Conservation (phyloP, 2,329 filamentous ascomycete genomes). For the Botryosphaeria dothidea region DNA sequence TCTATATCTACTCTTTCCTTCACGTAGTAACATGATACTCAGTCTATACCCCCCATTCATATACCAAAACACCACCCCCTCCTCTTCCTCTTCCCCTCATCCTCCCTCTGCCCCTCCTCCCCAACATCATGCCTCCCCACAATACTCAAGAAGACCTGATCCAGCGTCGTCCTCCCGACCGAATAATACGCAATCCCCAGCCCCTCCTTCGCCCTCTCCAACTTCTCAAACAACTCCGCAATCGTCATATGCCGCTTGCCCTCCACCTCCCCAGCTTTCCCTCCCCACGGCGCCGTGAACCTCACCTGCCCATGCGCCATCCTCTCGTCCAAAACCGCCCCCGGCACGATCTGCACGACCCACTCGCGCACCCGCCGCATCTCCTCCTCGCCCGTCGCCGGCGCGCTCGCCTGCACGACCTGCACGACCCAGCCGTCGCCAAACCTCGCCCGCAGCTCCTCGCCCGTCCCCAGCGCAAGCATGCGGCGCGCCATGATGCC, state of each 20-base stretch:
- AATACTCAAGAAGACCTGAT: slow-evolving; percentile 87
- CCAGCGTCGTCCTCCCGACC: slow-evolving; percentile 81
- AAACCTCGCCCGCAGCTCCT: slow-evolving; percentile 70
- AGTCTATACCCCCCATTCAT: too few relatives aligned
- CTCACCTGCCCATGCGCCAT: slow-evolving; percentile 83
- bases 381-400: slow-evolving; percentile 68
- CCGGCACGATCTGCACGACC: slow-evolving; percentile 62
- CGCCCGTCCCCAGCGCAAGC: slow-evolving; percentile 78
- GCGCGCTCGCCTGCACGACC: slow-evolving; percentile 72
- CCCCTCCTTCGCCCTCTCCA: slow-evolving; percentile 66
- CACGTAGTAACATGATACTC: too few relatives aligned
- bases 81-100: neutral
- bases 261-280: neutral
- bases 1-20: neutral
- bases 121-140: slow-evolving; percentile 54
- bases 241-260: slow-evolving; percentile 41
- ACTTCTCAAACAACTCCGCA: slow-evolving; percentile 66
- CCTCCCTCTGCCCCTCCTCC: slow-evolving; percentile 29
- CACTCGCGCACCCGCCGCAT: slow-evolving; percentile 68
- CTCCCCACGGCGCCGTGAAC: slow-evolving; percentile 51
- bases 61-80: neutral
- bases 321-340: slow-evolving; percentile 64
- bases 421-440: slow-evolving; percentile 82
- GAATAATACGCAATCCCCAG: slow-evolving; percentile 83
- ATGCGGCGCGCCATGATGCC: slow-evolving; percentile 85